Percentiles rank a stretch among this genome's conserved stretches.
phyloP scores from a whole-genome alignment of 257 asterid genomes.

The Capsicum baccatum region DNA sequence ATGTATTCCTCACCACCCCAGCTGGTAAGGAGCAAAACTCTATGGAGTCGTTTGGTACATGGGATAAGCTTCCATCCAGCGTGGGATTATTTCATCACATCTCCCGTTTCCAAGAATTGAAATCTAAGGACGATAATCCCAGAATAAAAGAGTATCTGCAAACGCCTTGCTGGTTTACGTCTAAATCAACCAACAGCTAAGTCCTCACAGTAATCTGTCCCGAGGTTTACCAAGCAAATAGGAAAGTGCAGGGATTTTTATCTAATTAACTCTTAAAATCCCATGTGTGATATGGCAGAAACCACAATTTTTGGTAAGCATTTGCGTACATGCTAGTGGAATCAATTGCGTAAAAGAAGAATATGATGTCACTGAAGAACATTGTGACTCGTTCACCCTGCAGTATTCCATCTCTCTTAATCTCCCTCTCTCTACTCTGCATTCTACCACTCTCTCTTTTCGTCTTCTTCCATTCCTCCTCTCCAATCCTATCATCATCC shows the following conservation, averaged over 20 bases:
- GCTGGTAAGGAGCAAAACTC: too few relatives aligned
- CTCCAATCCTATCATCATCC: constrained; percentile 26
- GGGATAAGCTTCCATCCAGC: too few relatives aligned
- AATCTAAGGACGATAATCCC: too few relatives aligned
- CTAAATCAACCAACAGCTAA: background rate
- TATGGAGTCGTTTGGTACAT: too few relatives aligned
- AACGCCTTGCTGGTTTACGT: background rate
- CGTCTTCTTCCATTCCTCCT: constrained; percentile 43
- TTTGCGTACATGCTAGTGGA: background rate
- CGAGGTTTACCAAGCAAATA: too few relatives aligned
- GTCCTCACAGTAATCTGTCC: background rate
- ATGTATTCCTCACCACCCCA: too few relatives aligned
- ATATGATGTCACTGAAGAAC: constrained; percentile 8
- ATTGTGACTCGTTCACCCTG: background rate
- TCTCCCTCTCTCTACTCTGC: constrained; percentile 49
- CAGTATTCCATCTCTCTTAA: constrained; percentile 57
- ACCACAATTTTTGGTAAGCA: background rate
- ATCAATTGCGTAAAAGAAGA: background rate
- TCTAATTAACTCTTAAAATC: too few relatives aligned
- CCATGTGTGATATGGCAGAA: too few relatives aligned
- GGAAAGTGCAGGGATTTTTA: background rate
- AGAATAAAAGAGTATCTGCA: background rate
- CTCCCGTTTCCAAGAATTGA: too few relatives aligned
- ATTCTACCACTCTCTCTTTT: constrained; percentile 45
- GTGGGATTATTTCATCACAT: too few relatives aligned